Base-by-base conservation (phyloP, 1,284 basidiomycete genomes). In the Salmacisia buchloeana region DNA sequence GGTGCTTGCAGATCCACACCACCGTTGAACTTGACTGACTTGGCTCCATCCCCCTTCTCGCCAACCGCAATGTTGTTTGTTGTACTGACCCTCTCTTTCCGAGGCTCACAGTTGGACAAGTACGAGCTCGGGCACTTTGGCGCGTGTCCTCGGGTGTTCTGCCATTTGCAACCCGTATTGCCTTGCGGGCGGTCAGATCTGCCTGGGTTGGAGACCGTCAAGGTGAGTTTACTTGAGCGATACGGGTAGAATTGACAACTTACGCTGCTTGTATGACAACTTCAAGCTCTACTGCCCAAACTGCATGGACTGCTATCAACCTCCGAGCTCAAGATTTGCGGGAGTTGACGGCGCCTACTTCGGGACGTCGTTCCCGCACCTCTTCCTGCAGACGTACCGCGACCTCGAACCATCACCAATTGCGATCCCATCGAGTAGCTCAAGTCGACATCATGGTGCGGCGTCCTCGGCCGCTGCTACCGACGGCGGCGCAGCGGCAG, bases 311-410 rank as follows among this genome's bases (percentile, higher is more conserved):
- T 91, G 96, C 71, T 99, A 97, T 81, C 86, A 88, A 1, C 96
- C 96, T 2, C 94, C 94, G 3, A 94, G 91, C 81, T 93, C 90
- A 80, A 87, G 94, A 63, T 99, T 93, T 81, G 90, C 93, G 79
- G 90, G 91, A 25, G 92, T 99, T 34, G 96, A 99, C 81, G 96
- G 93, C 63, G 94, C 96, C 21, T 99, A 97, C 83, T 99, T 99
- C 82, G 96, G 96, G 25, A 97, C 96, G 0, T 97, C 96, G 7
- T 99, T 99, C 81, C 86, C 94, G 0, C 93, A 97, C 75, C 85
- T 99, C 34, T 92, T 98, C 82, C 97, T 97, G 84, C 94, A 97
- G 80, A 93, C 90, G 68, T 98, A 96, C 83, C 89, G 91, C 35
- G 77, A 78, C 49, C 41, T 78, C 1, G 73, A 76, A 5, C 76